Evolutionary conservation across 164 flowering plant genomes (phyloP), one percentile per base, ranked within the genome.

Genomic region (Stephania japonica): DNA sequence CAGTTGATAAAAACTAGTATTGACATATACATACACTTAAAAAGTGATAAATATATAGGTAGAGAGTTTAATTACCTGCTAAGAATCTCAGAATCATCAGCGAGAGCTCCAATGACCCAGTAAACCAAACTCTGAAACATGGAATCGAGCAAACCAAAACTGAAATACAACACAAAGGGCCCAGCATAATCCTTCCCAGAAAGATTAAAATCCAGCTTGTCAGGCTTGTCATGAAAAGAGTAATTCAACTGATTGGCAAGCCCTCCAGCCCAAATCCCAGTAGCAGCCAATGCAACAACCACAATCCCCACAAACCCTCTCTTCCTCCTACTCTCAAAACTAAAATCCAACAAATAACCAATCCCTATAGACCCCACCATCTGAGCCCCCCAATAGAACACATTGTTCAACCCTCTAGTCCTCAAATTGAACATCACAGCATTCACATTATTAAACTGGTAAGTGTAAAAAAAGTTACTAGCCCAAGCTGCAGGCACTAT

Each of bases 371-470:
- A 96, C 0, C 97, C 99, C 75, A 90, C 3, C 97, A 96, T 96
- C 85, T 96, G 97, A 0, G 99, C 98, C 1, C 95, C 98, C 99
- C 98, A 96, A 42, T 93, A 93, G 74, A 91, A 91, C 21, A 93
- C 91, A 68, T 93, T 96, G 83, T 93, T 93, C 76, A 96, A 81
- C 0, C 98, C 99, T 63, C 95, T 84, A 0, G 98, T 93, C 79
- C 98, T 85, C 75, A 95, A 72, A 80, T 83, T 93, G 64, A 95
- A 93, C 78, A 87, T 38, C 9, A 26, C 75, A n/a, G 86, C 90
- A 61, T 95, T 95, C 3, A 95, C 99, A 68, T 88, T 86, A 72
- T 89, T 93, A 73, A 93, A 93, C 77, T 96, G 99, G 80, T 96
- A 93, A 43, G 77, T 89, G 75, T 93, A 91, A 77, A 95, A 91